Conservation (phyloP, 164 flowering plant species). For the Buxus sempervirens region DNA sequence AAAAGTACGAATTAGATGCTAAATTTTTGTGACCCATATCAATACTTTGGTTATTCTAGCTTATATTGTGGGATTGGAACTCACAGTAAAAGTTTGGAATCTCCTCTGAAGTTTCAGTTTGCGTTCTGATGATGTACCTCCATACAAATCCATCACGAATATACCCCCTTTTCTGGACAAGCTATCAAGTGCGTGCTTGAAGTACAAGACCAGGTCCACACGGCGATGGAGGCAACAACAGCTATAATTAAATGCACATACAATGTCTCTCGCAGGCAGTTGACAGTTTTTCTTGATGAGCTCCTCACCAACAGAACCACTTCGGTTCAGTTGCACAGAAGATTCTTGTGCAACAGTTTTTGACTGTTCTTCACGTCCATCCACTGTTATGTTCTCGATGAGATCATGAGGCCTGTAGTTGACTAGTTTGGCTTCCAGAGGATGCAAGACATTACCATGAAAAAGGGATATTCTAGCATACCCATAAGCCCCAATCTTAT, state of each 20-base stretch:
- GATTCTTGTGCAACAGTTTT: slow-evolving; percentile 19
- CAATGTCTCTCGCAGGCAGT: slow-evolving; percentile 73
- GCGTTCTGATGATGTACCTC: slow-evolving; percentile 84
- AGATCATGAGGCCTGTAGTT: slow-evolving; percentile 31
- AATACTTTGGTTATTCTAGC: not conserved
- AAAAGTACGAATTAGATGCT: too few species aligned
- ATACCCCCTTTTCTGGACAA: slow-evolving; percentile 82
- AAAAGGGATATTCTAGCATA: slow-evolving; percentile 71
- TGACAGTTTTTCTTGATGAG: slow-evolving; percentile 24
- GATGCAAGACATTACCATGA: slow-evolving; percentile 90
- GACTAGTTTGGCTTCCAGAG: slow-evolving; percentile 57
- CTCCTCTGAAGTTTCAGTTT: slow-evolving; percentile 69
- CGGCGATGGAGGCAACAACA: slow-evolving; percentile 89
- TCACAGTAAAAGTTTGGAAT: slow-evolving; percentile 82
- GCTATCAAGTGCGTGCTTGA: slow-evolving; percentile 60
- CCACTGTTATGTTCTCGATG: slow-evolving; percentile 28
- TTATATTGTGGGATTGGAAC: slow-evolving; percentile 3
- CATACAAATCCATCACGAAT: slow-evolving; percentile 95
- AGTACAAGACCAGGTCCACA: slow-evolving; percentile 65
- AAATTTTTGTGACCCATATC: not conserved
- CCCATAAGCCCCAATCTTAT: slow-evolving; percentile 62
- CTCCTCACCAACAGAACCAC: slow-evolving; percentile 15
- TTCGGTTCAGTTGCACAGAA: slow-evolving; percentile 4
- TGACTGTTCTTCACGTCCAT: slow-evolving; percentile 23
- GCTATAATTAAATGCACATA: slow-evolving; percentile 96